phyloP scores from a whole-genome alignment of 148 eudicot genomes.

The Vaccinium vitisidaea region DNA sequence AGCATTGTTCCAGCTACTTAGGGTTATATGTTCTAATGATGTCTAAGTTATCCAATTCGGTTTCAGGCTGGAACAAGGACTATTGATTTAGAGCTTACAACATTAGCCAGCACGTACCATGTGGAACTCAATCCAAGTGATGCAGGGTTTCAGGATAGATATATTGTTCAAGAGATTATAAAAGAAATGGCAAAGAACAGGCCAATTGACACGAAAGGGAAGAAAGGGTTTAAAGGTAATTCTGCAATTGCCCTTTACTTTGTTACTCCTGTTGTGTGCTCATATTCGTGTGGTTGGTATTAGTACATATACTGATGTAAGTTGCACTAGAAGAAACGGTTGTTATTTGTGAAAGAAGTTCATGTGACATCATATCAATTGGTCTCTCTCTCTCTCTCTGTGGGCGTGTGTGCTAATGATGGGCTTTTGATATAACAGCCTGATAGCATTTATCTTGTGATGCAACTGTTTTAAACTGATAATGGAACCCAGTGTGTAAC shows the following conservation, averaged over 20 bases:
- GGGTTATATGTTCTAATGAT: not conserved
- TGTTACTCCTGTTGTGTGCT: not conserved
- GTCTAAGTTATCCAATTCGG: not conserved
- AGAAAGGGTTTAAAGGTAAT: constrained; percentile 86
- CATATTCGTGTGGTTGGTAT: not conserved
- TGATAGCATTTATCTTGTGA: not conserved
- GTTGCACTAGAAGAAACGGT: not conserved
- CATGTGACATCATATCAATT: not conserved
- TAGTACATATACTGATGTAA: not conserved
- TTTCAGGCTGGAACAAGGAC: constrained; percentile 85
- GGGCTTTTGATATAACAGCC: not conserved
- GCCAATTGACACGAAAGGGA: constrained; percentile 88
- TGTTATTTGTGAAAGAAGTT: not conserved
- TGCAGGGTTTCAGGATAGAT: constrained; percentile 96
- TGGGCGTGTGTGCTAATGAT: not conserved
- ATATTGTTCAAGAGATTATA: constrained; percentile 92
- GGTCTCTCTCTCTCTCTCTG: not conserved
- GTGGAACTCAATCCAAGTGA: constrained; percentile 94
- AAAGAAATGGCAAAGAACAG: constrained; percentile 99
- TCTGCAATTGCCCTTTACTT: not conserved
- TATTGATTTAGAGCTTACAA: constrained; percentile 88
- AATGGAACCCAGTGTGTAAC: not conserved
- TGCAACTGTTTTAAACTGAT: not conserved
- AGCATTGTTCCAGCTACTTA: not conserved
- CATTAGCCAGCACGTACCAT: constrained; percentile 84